These are phyloP conservation scores for Tardiomyces digboiensis DNA, from an alignment of 1,139 yeast species.

Conservation along the genomic window DNA sequence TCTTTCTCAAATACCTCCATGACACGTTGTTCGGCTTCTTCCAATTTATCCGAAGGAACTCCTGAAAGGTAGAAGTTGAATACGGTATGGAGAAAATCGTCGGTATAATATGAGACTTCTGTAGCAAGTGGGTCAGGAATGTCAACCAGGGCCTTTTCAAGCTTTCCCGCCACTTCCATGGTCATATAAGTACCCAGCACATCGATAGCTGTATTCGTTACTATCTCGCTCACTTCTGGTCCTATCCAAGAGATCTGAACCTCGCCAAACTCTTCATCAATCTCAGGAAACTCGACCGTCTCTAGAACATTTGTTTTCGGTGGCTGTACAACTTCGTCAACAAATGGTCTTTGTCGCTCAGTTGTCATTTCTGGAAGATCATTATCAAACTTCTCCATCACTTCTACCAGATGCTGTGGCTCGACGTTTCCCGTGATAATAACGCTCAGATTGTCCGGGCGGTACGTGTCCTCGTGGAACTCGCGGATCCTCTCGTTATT, in stretches of 20 bases:
- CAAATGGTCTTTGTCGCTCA: slow-evolving; percentile 74
- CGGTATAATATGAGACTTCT: slow-evolving; percentile 57
- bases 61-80: slow-evolving; percentile 55
- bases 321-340: slow-evolving; percentile 46
- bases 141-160: slow-evolving; percentile 67
- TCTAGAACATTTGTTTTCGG: slow-evolving; percentile 31
- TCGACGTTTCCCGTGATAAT: slow-evolving; percentile 81
- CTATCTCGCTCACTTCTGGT: slow-evolving; percentile 46
- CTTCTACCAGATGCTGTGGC: slow-evolving; percentile 53
- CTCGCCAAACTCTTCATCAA: slow-evolving; percentile 81
- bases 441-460: slow-evolving; percentile 78
- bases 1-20: slow-evolving; percentile 39
- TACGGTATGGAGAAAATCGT: slow-evolving; percentile 54
- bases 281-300: slow-evolving; percentile 74
- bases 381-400: slow-evolving; percentile 56
- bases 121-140: slow-evolving; percentile 75
- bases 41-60: slow-evolving; percentile 61
- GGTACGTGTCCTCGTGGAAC: slow-evolving; percentile 64
- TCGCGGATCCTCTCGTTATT: slow-evolving; percentile 64
- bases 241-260: slow-evolving; percentile 75
- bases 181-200: slow-evolving; percentile 70
- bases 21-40: slow-evolving; percentile 42
- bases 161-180: slow-evolving; percentile 47
- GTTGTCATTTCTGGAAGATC: slow-evolving; percentile 64
- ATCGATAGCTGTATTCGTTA: slow-evolving; percentile 58